A percentile compares a stretch with the other conserved stretches of the same genome.
Conservation (phyloP, 1,284 basidiomycete genomes). For the Microstroma glucosiphilum region DNA sequence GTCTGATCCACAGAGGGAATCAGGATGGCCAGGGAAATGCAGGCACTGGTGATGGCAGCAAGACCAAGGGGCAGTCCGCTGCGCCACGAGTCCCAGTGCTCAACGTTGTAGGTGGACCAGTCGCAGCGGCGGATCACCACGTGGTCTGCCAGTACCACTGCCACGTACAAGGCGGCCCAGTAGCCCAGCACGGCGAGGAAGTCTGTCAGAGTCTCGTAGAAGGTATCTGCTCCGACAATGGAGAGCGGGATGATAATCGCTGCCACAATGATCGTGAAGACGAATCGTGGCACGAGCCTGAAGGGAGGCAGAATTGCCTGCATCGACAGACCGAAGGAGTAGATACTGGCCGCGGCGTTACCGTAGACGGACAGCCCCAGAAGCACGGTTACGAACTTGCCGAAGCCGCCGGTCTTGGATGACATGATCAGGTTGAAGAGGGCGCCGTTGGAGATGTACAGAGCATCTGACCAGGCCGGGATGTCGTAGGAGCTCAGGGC, state of each 20-base stretch:
- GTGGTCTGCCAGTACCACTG: constrained; percentile 60
- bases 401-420: constrained; percentile 63
- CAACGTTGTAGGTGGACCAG: constrained; percentile 57
- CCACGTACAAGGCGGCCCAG: constrained; percentile 62
- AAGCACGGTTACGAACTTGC: constrained; percentile 72
- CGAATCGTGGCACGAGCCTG: constrained; percentile 69
- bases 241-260: constrained; percentile 65
- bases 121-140: constrained; percentile 58
- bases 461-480: constrained; percentile 54
- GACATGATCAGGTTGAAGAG: constrained; percentile 69
- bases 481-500: constrained; percentile 58
- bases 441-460: constrained; percentile 57
- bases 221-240: constrained; percentile 61
- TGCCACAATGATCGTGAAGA: constrained; percentile 73
- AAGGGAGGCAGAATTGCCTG: constrained; percentile 56
- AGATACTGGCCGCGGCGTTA: constrained; percentile 73
- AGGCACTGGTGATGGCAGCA: constrained; percentile 52
- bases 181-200: constrained; percentile 61
- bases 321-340: constrained; percentile 38
- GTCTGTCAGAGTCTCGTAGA: constrained; percentile 59
- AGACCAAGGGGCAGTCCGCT: constrained; percentile 58
- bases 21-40: constrained; percentile 39
- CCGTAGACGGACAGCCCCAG: constrained; percentile 67
- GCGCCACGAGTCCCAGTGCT: constrained; percentile 57
- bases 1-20: constrained; percentile 49